Evolutionary conservation across 1,284 basidiomycete species (phyloP), one percentile per base, ranked within the genome.

Genomic region (Sutorius eximius): DNA sequence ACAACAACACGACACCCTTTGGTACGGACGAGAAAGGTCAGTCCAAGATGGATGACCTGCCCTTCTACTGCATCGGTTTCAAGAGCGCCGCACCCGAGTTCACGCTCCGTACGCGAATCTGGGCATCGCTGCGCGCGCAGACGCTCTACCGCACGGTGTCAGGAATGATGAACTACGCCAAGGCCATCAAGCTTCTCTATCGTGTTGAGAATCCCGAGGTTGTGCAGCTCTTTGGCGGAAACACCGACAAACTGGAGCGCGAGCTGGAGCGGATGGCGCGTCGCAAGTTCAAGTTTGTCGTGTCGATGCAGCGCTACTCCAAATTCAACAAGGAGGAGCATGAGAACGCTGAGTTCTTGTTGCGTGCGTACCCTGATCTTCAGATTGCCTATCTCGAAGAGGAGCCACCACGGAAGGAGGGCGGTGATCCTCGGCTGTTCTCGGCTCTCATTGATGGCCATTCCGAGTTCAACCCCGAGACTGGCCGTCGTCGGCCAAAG

Each of bases 261-360:
- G 96, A 99, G 74, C 82, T 99, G 50, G 96, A 99, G 74, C 85
- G 95, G 48, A 98, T 99, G 95, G 88, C 95, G 12, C 85, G 95
- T 36, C 84, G 97, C 71, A 99, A 99, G 79, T 99, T 99, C 86
- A 98, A 98, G 76, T 99, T 98, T 70, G 86, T 98, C 66, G 95
- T 99, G 51, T 98, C 97, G 48, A 99, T 99, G 96, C 96, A 99
- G 75, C 89, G 97, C 45, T 99, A 97, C 78, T 93, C 93, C 66
- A 98, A 98, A 76, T 99, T 99, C 83, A 98, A 94, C 85, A 95
- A 96, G 78, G 97, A 98, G 75, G 96, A 99, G 75, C 89, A 95
- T 61, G 96, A 99, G 79, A 99, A 99, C 73, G 95, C 95, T 45
- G 96, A 99, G 75, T 99, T 99, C 79, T 76, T 99, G 62, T 79